Evolutionary conservation across 441 rosid species (phyloP).

Genomic region (Populus hybrid): DNA sequence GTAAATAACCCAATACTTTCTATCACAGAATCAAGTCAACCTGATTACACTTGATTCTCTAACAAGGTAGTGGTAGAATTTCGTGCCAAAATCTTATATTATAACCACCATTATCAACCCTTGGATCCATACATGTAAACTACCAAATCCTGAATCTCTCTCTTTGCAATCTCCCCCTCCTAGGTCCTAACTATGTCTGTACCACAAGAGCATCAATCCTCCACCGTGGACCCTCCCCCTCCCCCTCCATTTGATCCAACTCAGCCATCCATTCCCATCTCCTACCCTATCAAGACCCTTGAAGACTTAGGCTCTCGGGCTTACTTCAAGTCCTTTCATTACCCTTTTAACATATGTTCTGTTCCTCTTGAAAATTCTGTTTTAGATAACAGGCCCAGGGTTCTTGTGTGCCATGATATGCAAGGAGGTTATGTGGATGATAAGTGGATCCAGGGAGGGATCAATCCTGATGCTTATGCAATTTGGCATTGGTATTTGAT

Average conservation of each 20-base stretch:
- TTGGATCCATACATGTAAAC: neutral
- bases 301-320: conserved; percentile 57
- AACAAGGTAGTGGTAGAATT: neutral
- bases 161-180: neutral
- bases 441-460: conserved; percentile 89
- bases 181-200: neutral
- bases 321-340: conserved; percentile 79
- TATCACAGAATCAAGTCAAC: neutral
- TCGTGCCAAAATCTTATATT: neutral
- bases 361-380: conserved; percentile 40
- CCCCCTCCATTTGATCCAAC: conserved; percentile 47
- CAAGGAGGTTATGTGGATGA: conserved; percentile 76
- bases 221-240: conserved; percentile 19
- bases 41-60: neutral
- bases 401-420: conserved; percentile 85
- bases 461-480: conserved; percentile 51
- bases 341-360: conserved; percentile 58
- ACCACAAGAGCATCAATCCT: conserved; percentile 3
- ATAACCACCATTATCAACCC: neutral
- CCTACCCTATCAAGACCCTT: conserved; percentile 72
- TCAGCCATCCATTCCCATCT: conserved; percentile 59
- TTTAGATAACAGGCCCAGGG: conserved; percentile 44
- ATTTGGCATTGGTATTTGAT: conserved; percentile 94
- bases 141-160: neutral
- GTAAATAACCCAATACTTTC: neutral